Evolutionary conservation across 495 filamentous ascomycete genomes (phyloP).

Genomic region (Hyaloscypha finlandica): DNA sequence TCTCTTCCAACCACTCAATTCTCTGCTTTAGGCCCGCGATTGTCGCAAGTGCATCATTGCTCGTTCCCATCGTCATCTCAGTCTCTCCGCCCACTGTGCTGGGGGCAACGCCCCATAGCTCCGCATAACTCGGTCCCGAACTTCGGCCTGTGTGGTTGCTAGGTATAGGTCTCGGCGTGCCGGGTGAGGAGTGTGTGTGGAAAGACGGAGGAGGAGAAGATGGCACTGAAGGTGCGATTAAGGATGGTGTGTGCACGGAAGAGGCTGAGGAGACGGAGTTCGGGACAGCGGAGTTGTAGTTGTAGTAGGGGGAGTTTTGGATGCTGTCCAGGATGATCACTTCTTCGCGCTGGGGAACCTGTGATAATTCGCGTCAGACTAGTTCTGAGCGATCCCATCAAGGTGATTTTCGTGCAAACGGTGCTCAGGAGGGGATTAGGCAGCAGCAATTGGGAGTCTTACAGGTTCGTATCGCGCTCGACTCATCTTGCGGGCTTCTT

Average conservation of each 20-base stretch:
- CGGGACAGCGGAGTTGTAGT: conserved; percentile 24
- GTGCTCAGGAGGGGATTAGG: background rate
- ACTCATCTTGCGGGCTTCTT: conserved; percentile 4
- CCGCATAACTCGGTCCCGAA: conserved; percentile 8
- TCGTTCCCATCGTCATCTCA: conserved; percentile 15
- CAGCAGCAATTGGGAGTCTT: background rate
- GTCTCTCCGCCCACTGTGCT: conserved; percentile 17
- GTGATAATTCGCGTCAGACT: background rate
- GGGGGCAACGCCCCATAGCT: conserved; percentile 24
- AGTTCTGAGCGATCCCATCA: background rate
- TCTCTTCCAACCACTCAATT: conserved; percentile 27
- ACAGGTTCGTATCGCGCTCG: conserved; percentile 21
- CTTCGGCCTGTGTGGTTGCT: conserved; percentile 9
- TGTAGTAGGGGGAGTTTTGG: conserved; percentile 16
- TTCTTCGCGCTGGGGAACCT: conserved; percentile 27
- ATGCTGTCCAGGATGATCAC: conserved; percentile 23
- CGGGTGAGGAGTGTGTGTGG: conserved; percentile 26
- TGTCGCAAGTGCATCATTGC: conserved; percentile 26
- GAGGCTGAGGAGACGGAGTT: conserved; percentile 17
- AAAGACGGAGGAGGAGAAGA: conserved; percentile 27
- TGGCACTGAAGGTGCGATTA: conserved; percentile 22
- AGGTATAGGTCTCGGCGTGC: conserved; percentile 22
- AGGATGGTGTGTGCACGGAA: conserved; percentile 15
- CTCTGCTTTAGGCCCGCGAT: conserved; percentile 24
- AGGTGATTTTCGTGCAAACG: background rate